Evolutionary conservation across 2,329 filamentous ascomycete species (phyloP).

Genomic region (Cercospora sesami): DNA sequence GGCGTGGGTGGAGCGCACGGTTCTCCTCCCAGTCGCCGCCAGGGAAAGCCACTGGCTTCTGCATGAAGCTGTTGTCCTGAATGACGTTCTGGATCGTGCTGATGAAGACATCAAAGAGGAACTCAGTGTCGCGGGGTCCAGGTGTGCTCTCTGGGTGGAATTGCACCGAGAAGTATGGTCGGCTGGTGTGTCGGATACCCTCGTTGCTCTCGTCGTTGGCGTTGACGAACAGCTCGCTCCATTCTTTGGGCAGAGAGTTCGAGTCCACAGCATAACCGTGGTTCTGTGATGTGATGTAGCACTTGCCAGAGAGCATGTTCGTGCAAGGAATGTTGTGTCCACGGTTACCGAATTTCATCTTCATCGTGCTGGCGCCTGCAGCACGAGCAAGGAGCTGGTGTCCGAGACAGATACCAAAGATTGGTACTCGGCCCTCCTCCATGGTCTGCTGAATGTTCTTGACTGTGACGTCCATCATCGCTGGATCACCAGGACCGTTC

Average conservation of each 20-base stretch:
- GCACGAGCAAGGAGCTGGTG: constrained; percentile 91
- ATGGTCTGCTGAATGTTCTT: constrained; percentile 76
- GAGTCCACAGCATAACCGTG: constrained; percentile 94
- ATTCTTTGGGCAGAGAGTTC: constrained; percentile 69
- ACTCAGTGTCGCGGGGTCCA: constrained; percentile 92
- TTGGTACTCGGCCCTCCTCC: constrained; percentile 75
- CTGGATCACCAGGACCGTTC: constrained; percentile 94
- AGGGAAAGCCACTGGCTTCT: constrained; percentile 78
- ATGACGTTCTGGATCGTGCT: constrained; percentile 74
- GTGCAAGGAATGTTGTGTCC: constrained; percentile 99
- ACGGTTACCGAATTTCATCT: constrained; percentile 99
- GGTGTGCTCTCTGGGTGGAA: constrained; percentile 98
- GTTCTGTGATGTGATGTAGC: constrained; percentile 98
- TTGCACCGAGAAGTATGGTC: constrained; percentile 98
- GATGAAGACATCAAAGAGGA: constrained; percentile 95
- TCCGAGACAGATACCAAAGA: constrained; percentile 95
- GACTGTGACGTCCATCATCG: constrained; percentile 76
- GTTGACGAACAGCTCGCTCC: constrained; percentile 95
- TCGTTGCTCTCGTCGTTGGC: constrained; percentile 98
- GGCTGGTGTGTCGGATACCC: constrained; percentile 82
- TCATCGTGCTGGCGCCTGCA: constrained; percentile 78
- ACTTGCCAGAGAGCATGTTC: constrained; percentile 90
- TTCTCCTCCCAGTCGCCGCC: constrained; percentile 81
- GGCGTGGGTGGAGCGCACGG: constrained; percentile 69
- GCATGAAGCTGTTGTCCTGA: constrained; percentile 65